These are phyloP conservation scores for Violaceomyces palustris DNA, from an alignment of 1,284 basidiomycete species.

Conservation along the genomic window DNA sequence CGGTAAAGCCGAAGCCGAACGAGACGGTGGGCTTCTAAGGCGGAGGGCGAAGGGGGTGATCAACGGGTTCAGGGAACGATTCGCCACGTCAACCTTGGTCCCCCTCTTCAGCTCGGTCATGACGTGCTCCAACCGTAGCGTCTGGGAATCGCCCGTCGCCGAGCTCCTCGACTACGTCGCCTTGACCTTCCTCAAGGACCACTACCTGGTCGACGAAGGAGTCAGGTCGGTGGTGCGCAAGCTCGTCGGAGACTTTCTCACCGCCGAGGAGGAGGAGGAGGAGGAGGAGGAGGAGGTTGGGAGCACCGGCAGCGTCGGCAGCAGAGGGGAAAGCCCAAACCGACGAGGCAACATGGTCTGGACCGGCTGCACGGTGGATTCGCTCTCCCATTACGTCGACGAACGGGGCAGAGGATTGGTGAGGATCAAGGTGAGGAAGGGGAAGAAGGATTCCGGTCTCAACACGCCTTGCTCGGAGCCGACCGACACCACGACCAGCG, in stretches of 20 bases:
- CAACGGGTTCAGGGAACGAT: conserved; percentile 12
- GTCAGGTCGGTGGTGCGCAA: conserved; percentile 36
- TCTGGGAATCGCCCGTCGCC: conserved; percentile 31
- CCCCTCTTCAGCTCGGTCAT: conserved; percentile 45
- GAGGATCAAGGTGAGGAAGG: no score
- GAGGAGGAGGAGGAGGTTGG: conserved; percentile 45
- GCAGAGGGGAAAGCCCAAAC: no score
- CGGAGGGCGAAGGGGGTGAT: no score
- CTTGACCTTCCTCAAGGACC: conserved; percentile 35
- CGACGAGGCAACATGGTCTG: no score
- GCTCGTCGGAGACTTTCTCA: conserved; percentile 33
- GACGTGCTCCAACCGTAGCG: conserved; percentile 24
- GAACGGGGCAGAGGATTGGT: no score
- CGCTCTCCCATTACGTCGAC: no score
- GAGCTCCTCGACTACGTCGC: conserved; percentile 50
- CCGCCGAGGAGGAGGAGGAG: conserved; percentile 40
- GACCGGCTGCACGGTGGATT: conserved; percentile 7
- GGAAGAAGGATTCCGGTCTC: no score
- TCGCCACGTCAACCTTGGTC: conserved; percentile 30
- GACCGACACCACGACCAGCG: conserved; percentile 3
- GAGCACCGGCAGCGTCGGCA: conserved; percentile 10
- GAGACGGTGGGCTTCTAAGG: no score
- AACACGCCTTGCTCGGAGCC: neutral
- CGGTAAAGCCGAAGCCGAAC: no score
- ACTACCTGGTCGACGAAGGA: conserved; percentile 45